phyloP scores from a whole-genome alignment of 1,139 yeast species.

The Pichia sp. region DNA sequence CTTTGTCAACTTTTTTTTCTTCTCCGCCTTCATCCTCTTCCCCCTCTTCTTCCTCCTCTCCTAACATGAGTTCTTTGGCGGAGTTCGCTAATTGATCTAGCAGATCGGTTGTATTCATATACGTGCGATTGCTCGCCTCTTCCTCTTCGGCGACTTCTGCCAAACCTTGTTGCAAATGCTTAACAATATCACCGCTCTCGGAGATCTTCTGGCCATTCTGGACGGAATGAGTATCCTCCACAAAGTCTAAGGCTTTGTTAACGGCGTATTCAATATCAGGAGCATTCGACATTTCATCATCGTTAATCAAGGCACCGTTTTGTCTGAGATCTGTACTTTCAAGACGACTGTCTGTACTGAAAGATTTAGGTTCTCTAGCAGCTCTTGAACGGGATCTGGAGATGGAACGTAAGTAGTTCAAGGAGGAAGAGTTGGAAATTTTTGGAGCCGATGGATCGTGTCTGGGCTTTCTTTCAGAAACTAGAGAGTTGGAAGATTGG shows the following conservation, averaged over 20 bases:
- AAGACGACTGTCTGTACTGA: conserved; percentile 17
- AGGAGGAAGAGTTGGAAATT: conserved; percentile 22
- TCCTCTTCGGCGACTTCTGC: conserved; percentile 19
- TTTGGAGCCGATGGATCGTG: conserved; percentile 23
- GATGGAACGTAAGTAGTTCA: conserved; percentile 48
- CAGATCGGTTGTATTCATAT: conserved; percentile 10
- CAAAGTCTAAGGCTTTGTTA: conserved; percentile 28
- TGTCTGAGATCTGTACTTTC: conserved; percentile 26
- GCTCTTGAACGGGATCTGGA: conserved; percentile 56
- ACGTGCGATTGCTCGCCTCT: conserved; percentile 15
- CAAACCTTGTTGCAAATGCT: conserved; percentile 11
- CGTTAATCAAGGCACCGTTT: conserved; percentile 33
- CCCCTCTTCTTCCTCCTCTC: conserved; percentile 9
- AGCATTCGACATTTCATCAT: conserved; percentile 25
- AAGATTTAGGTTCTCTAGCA: conserved; percentile 23
- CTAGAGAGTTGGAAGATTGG: conserved; percentile 4
- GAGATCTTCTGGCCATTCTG: conserved; percentile 11
- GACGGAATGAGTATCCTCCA: conserved; percentile 18
- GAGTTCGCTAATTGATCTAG: conserved; percentile 15
- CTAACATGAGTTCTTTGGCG: conserved; percentile 12
- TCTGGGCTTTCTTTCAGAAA: conserved; percentile 27
- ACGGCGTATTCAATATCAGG: conserved; percentile 29
- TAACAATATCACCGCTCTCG: conserved; percentile 26
- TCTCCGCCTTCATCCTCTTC: conserved; percentile 10
- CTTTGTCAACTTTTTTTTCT: conserved; percentile 1